These are phyloP conservation scores for Ophiocordyceps camponoti-floridani DNA, from an alignment of 2,329 filamentous ascomycete species.

Conservation along the genomic window DNA sequence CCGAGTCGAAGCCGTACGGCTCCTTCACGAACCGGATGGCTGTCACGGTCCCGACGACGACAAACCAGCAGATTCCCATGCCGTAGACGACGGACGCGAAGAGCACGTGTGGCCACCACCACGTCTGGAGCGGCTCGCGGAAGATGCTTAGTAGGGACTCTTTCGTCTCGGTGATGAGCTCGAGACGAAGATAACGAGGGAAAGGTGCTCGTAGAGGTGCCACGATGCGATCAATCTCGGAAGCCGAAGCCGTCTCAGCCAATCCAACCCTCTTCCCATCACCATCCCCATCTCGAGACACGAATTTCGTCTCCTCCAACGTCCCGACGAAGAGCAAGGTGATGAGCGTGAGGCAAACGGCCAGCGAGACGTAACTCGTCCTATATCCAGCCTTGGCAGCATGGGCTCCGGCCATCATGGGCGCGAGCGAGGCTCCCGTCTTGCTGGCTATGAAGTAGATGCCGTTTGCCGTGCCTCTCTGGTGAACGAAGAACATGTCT, in stretches of 20 bases:
- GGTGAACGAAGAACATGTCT: slow-evolving; percentile 14
- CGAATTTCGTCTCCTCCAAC: slow-evolving; percentile 11
- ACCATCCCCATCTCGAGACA: slow-evolving; percentile 6
- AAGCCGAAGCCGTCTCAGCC: neutral
- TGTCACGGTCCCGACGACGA: slow-evolving; percentile 11
- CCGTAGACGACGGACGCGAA: slow-evolving; percentile 21
- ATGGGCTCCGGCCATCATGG: slow-evolving; percentile 11
- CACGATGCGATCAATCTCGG: neutral
- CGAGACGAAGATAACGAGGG: neutral
- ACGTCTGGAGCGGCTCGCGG: slow-evolving; percentile 6
- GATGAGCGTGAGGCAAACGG: neutral
- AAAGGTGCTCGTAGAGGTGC: too few species aligned
- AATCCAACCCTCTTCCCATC: neutral
- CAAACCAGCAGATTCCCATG: slow-evolving; percentile 15
- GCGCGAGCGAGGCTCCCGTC: slow-evolving; percentile 11
- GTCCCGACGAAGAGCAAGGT: slow-evolving; percentile 5
- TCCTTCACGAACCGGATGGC: slow-evolving; percentile 17
- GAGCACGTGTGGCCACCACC: slow-evolving; percentile 18
- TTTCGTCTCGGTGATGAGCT: slow-evolving; percentile 5
- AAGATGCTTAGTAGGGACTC: slow-evolving; percentile 4
- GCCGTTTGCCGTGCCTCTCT: slow-evolving; percentile 12
- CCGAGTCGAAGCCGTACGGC: slow-evolving; percentile 10
- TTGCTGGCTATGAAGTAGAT: slow-evolving; percentile 14
- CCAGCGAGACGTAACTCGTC: slow-evolving; percentile 7
- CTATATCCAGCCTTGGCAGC: slow-evolving; percentile 8